Evolutionary conservation across 495 filamentous ascomycete species (phyloP).

Genomic region (Jackrogersella minutella): DNA sequence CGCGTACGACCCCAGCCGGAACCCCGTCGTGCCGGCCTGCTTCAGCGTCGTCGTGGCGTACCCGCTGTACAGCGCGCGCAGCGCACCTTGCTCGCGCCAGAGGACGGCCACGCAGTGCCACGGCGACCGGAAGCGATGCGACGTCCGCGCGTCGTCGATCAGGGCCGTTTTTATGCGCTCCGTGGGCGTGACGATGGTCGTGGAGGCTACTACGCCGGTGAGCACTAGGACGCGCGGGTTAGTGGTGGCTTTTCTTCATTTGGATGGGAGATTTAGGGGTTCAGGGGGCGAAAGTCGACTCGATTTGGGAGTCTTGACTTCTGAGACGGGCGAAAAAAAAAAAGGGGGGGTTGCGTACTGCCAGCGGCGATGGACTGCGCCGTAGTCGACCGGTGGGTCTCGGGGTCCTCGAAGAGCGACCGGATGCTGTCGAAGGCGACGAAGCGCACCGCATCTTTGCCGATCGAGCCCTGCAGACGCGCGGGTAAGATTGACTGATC

Average conservation of each 20-base stretch:
- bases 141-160: conserved; percentile 69
- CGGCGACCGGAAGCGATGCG: conserved; percentile 59
- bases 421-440: conserved; percentile 72
- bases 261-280: neutral
- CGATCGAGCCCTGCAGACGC: conserved; percentile 51
- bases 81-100: conserved; percentile 55
- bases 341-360: conserved; percentile 33
- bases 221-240: conserved; percentile 46
- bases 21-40: conserved; percentile 68
- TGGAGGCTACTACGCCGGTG: conserved; percentile 65
- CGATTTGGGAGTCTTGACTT: neutral
- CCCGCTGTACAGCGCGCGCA: conserved; percentile 66
- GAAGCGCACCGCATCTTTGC: conserved; percentile 73
- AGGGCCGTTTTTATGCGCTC: conserved; percentile 74
- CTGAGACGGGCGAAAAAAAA: neutral
- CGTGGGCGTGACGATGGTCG: conserved; percentile 69
- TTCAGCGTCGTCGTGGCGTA: conserved; percentile 71
- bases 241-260: neutral
- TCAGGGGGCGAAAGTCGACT: neutral
- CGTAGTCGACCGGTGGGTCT: conserved; percentile 63
- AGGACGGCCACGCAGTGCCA: conserved; percentile 61
- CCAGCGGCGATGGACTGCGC: conserved; percentile 65
- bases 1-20: conserved; percentile 73
- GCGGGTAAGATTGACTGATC: neutral
- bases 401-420: conserved; percentile 63